Percentiles rank a stretch among this genome's conserved stretches.
phyloP scores from a whole-genome alignment of 2,329 filamentous ascomycete species.

The Aaosphaeria pasadenensis region DNA sequence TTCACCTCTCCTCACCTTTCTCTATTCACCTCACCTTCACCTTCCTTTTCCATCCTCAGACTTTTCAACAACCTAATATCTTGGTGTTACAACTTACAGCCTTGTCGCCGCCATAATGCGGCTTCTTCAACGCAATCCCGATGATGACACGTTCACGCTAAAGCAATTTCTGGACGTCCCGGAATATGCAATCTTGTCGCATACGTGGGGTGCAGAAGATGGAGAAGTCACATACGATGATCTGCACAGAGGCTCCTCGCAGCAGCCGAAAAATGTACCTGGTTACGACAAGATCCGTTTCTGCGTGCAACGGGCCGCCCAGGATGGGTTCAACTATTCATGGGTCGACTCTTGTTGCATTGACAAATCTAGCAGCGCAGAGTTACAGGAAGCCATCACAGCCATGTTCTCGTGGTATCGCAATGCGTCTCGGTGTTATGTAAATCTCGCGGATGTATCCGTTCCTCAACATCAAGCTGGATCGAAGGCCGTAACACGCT shows the following conservation, averaged over 20 bases:
- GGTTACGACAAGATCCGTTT: neutral
- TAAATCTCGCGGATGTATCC: neutral
- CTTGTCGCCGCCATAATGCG: too few relatives aligned
- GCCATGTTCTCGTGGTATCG: neutral
- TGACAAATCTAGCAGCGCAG: neutral
- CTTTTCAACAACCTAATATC: too few relatives aligned
- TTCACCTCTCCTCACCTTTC: too few relatives aligned
- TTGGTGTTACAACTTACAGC: too few relatives aligned
- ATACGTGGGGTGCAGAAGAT: conserved; percentile 3
- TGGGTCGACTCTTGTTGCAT: conserved; percentile 1
- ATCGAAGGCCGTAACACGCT: neutral
- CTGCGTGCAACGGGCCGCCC: neutral
- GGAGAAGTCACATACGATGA: conserved; percentile 3
- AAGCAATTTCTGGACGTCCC: neutral
- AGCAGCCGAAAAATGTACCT: neutral
- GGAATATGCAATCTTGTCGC: conserved; percentile 7
- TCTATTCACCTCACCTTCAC: too few relatives aligned
- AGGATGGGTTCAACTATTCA: conserved; percentile 1
- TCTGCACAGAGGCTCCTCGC: neutral
- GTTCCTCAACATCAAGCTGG: neutral
- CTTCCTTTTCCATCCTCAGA: too few relatives aligned
- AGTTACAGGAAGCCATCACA: neutral
- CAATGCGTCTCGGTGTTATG: neutral
- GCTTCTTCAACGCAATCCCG: too few relatives aligned
- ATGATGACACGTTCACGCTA: too few relatives aligned